A percentile compares a stretch with the other conserved stretches of the same genome.
These are phyloP conservation scores for Candida nanaspora DNA, from an alignment of 805 yeast species.

Conservation along the genomic window DNA sequence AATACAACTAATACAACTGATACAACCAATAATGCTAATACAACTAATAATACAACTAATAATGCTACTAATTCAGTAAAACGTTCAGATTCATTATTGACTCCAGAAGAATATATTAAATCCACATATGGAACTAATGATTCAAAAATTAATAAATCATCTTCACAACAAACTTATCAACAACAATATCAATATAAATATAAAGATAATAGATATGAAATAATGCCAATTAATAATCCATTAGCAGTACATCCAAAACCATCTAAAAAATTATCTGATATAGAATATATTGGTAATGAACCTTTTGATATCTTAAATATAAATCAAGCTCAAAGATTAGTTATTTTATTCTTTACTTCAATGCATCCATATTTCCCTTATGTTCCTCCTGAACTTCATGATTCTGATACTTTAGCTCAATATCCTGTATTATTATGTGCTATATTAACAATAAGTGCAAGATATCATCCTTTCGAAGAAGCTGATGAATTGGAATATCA, in stretches of 20 bases:
- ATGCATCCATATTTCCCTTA: conserved; percentile 91
- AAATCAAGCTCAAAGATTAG: conserved; percentile 48
- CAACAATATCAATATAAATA: conserved; percentile 7
- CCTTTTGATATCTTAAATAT: conserved; percentile 42
- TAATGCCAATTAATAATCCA: conserved; percentile 38
- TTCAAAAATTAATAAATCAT: background rate
- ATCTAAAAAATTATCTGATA: conserved; percentile 41
- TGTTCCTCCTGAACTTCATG: conserved; percentile 67
- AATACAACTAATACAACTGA: background rate
- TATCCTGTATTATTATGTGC: conserved; percentile 80
- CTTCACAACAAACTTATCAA: conserved; percentile 9
- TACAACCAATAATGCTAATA: background rate
- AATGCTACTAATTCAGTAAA: background rate
- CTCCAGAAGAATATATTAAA: background rate
- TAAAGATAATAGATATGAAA: conserved; percentile 21
- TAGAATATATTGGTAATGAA: conserved; percentile 57
- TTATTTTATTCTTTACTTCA: conserved; percentile 59
- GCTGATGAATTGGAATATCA: background rate
- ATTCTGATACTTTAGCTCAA: conserved; percentile 57
- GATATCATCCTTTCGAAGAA: conserved; percentile 58
- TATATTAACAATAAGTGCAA: conserved; percentile 68
- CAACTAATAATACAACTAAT: background rate
- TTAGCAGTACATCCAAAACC: conserved; percentile 39
- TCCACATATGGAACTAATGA: background rate
- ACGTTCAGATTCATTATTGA: too few species aligned